A percentile compares a stretch with the other conserved stretches of the same genome.
These are phyloP conservation scores for Sporothrix humicola DNA, from an alignment of 2,329 filamentous ascomycete species.

Conservation along the genomic window DNA sequence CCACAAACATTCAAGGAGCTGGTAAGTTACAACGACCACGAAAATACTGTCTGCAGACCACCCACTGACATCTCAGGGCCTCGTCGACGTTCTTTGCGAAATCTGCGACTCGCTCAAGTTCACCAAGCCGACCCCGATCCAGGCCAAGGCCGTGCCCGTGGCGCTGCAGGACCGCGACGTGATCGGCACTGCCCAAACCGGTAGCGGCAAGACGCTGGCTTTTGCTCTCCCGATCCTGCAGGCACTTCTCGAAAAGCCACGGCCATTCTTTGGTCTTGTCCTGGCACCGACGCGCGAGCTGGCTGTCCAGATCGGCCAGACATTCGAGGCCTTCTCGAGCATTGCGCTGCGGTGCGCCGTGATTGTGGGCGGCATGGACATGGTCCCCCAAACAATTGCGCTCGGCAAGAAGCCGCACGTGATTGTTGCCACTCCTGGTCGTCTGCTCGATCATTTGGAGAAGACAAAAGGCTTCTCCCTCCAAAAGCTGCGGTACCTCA, in stretches of 20 bases:
- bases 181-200: slow-evolving; percentile 93
- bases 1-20: slow-evolving; percentile 71
- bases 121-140: slow-evolving; percentile 86
- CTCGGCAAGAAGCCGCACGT: slow-evolving; percentile 96
- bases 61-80: slow-evolving; percentile 58
- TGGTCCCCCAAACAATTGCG: slow-evolving; percentile 89
- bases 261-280: slow-evolving; percentile 84
- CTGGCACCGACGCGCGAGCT: slow-evolving; percentile 92
- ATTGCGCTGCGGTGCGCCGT: slow-evolving; percentile 88
- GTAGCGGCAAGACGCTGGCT: slow-evolving; percentile 93
- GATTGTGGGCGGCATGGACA: slow-evolving; percentile 92
- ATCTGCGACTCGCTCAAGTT: slow-evolving; percentile 83
- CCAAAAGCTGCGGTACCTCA: slow-evolving; percentile 77
- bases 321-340: slow-evolving; percentile 85
- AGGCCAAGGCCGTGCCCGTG: slow-evolving; percentile 79
- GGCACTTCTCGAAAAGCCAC: slow-evolving; percentile 84
- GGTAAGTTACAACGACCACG: slow-evolving; percentile 33
- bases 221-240: slow-evolving; percentile 94
- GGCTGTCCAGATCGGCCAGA: slow-evolving; percentile 86
- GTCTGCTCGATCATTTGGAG: slow-evolving; percentile 88
- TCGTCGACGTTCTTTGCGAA: slow-evolving; percentile 87
- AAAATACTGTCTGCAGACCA: too few species aligned
- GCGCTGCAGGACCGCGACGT: slow-evolving; percentile 83
- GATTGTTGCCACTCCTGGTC: slow-evolving; percentile 87
- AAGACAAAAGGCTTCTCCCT: slow-evolving; percentile 97